These are phyloP conservation scores for Phytopythium montanum DNA, from an alignment of 352 stramenopile species.

Conservation along the genomic window DNA sequence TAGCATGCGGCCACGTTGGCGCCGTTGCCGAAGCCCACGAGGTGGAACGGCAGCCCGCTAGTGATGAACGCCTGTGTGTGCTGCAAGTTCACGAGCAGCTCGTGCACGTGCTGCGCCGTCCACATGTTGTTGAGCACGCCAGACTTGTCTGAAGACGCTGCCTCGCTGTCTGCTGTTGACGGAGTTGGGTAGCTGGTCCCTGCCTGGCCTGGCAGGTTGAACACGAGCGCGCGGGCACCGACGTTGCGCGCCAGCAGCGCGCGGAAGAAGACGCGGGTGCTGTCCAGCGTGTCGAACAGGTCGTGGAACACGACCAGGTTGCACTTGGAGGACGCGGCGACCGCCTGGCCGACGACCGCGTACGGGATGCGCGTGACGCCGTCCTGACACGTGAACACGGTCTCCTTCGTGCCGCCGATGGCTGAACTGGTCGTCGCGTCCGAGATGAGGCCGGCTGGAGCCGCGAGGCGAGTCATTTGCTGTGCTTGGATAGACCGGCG, in stretches of 20 bases:
- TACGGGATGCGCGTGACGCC: conserved; percentile 81
- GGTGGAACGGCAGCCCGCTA: conserved; percentile 67
- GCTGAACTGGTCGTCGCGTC: conserved; percentile 8
- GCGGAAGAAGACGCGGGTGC: conserved; percentile 86
- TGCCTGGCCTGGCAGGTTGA: conserved; percentile 91
- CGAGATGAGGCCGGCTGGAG: conserved; percentile 37
- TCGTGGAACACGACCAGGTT: conserved; percentile 92
- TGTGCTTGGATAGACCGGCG: conserved; percentile 59
- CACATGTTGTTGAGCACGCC: conserved; percentile 85
- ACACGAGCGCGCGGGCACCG: conserved; percentile 83
- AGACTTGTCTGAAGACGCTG: conserved; percentile 20
- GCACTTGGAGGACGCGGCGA: conserved; percentile 53
- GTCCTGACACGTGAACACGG: conserved; percentile 68
- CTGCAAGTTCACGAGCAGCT: conserved; percentile 84
- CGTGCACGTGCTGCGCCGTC: conserved; percentile 72
- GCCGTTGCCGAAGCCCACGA: conserved; percentile 89
- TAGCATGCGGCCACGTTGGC: conserved; percentile 82
- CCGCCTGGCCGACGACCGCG: conserved; percentile 67
- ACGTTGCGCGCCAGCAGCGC: conserved; percentile 71
- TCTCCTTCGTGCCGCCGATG: conserved; percentile 17
- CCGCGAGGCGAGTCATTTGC: conserved; percentile 70
- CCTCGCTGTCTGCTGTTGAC: conserved; percentile 7
- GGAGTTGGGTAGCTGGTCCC: conserved; percentile 50
- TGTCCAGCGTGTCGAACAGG: conserved; percentile 92
- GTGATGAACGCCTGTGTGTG: conserved; percentile 65